Conservation (phyloP, 2,329 filamentous ascomycete genomes). For the Diaporthe citrichinensis region DNA sequence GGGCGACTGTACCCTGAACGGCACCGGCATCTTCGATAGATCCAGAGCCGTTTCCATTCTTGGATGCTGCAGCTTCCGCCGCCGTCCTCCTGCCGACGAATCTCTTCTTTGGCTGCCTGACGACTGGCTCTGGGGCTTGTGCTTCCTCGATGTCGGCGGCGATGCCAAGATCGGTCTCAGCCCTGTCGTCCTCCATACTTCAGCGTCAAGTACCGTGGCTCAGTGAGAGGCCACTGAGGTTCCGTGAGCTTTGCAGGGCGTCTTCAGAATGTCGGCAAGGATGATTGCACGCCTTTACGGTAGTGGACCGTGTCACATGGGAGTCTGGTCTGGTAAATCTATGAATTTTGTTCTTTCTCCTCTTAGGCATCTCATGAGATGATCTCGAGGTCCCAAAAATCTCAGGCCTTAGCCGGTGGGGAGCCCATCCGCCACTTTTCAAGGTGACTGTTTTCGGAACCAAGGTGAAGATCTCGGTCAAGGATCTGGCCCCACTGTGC, state of each 20-base stretch:
- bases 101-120: constrained; percentile 87
- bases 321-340: background rate
- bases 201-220: background rate
- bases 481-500: background rate
- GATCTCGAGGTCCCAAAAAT: background rate
- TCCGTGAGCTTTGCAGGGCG: background rate
- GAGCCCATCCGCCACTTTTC: background rate
- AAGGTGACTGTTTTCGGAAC: constrained; percentile 15
- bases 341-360: background rate
- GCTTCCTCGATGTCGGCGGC: constrained; percentile 73
- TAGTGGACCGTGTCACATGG: background rate
- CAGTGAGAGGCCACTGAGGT: background rate
- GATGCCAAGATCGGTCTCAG: constrained; percentile 77
- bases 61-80: constrained; percentile 68
- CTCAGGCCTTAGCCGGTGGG: constrained; percentile 2
- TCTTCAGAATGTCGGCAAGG: background rate
- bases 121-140: constrained; percentile 58
- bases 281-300: background rate
- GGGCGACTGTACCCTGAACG: constrained; percentile 71
- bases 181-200: constrained; percentile 82
- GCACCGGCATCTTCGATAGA: constrained; percentile 72
- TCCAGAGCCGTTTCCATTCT: constrained; percentile 52
- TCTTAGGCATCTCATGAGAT: background rate
- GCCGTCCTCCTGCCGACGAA: constrained; percentile 90
- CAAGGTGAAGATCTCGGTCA: constrained; percentile 12